Evolutionary conservation across 495 filamentous ascomycete species (phyloP).

Genomic region (Rusavskia elegans): DNA sequence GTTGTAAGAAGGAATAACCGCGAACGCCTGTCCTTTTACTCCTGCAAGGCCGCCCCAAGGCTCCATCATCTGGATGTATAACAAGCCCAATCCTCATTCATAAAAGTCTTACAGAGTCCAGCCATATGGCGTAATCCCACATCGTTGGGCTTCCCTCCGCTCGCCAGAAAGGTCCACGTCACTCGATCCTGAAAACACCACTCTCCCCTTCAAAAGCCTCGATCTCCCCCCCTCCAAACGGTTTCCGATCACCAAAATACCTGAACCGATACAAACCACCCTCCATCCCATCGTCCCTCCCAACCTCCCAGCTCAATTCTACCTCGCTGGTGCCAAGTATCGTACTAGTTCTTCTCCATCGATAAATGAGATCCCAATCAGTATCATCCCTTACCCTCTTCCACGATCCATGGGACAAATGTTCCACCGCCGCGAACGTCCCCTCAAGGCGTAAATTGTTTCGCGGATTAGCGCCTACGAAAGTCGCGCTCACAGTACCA

Average conservation of each 20-base stretch:
- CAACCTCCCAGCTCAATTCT: constrained; percentile 60
- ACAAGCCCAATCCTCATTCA: no score
- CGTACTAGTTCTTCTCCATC: constrained; percentile 61
- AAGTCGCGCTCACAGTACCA: constrained; percentile 42
- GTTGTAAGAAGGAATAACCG: no score
- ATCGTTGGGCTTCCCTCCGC: background rate
- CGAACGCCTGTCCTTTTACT: no score
- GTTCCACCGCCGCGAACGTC: constrained; percentile 70
- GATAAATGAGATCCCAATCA: constrained; percentile 69
- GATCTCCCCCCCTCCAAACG: constrained; percentile 42
- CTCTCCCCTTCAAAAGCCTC: constrained; percentile 63
- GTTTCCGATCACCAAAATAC: constrained; percentile 79
- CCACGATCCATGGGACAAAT: constrained; percentile 40
- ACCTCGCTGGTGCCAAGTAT: constrained; percentile 68
- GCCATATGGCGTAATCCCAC: no score
- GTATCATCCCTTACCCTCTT: constrained; percentile 48
- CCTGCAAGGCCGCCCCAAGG: no score
- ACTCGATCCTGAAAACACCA: constrained; percentile 39
- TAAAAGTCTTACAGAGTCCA: no score
- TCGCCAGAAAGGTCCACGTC: background rate
- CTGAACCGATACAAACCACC: constrained; percentile 69
- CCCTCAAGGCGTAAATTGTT: constrained; percentile 69
- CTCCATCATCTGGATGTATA: no score
- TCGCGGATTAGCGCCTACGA: constrained; percentile 81
- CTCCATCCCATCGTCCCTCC: constrained; percentile 30